Evolutionary conservation across 805 yeast species (phyloP), one percentile per base, ranked within the genome.

Genomic region (Wickerhamomyces chaumierensis): DNA sequence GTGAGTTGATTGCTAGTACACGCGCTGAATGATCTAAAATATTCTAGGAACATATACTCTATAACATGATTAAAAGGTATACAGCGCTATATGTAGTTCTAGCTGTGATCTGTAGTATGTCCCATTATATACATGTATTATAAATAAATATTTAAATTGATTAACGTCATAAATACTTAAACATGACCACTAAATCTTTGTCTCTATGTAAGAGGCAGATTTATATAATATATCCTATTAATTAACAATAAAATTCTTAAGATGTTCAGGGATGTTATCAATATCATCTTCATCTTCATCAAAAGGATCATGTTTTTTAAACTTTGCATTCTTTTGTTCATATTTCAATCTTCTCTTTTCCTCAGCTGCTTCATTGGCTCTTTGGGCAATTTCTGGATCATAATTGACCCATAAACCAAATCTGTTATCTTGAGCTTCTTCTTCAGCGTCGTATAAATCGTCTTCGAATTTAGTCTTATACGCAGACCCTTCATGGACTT

Each of bases 391-490:
- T 44, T 57, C 57, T 4, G 69, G 67, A 39, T 68, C 77, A 51
- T 71, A 80, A 46, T 72, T 55, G 21, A 60, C 57, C 95, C 95
- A 86, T 5, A 84, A 35, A 14, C 94, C 94, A 47, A 66, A 55
- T 48, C 67, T 69, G 25, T 56, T 59, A 1, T 49, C 49, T 52
- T 70, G 69, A 2, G 95, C 94, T 9, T 52, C 53, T 23, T 68
- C 74, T 57, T 83, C 81, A 11, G 87, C 84, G 18, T 66, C 73
- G 34, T 63, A 57, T 23, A 85, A 66, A 40, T 72, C 75, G 25
- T 66, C 51, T 35, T 65, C 73, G 47, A 63, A 72, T 31, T 76
- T 71, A 37, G 81, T 75, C 36, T 71, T 71, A 34, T 62, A 56
- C 7, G 81, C 73, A 1, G 90, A 79, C 37, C 71, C 68, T 37